phyloP scores from a whole-genome alignment of 768 basidiomycete genomes.

The Tylopilus felleus region DNA sequence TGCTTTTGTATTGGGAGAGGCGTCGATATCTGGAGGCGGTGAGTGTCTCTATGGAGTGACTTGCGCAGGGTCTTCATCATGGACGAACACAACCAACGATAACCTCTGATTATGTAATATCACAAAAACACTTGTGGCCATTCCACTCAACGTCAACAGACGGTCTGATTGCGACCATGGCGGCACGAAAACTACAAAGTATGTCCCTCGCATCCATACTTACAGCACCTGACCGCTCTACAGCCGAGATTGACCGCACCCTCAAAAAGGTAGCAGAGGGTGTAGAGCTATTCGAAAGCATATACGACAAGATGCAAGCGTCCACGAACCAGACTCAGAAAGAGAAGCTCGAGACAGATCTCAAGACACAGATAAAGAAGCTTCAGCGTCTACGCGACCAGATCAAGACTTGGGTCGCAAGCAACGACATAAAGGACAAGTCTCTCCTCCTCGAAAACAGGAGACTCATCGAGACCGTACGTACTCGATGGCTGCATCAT shows the following conservation, averaged over 20 bases:
- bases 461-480: constrained; percentile 93
- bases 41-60: constrained; percentile 64
- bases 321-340: constrained; percentile 97
- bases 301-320: constrained; percentile 97
- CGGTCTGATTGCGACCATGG: constrained; percentile 67
- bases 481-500: constrained; percentile 28
- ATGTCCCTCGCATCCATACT: constrained; percentile 13
- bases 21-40: constrained; percentile 64
- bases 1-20: constrained; percentile 58
- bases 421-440: constrained; percentile 99
- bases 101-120: constrained; percentile 25
- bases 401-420: constrained; percentile 95
- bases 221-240: background rate
- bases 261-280: constrained; percentile 96
- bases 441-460: constrained; percentile 87
- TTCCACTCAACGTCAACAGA: too few species aligned
- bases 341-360: constrained; percentile 93
- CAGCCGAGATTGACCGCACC: constrained; percentile 98
- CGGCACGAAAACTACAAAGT: constrained; percentile 90
- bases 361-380: constrained; percentile 99
- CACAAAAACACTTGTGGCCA: background rate
- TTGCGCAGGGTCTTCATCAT: constrained; percentile 83
- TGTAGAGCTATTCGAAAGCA: constrained; percentile 90
- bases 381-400: constrained; percentile 80
- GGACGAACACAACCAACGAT: background rate